Evolutionary conservation across 176 grass and related monocot species (phyloP).

Genomic region (Ampelocalamus luodianensis): DNA sequence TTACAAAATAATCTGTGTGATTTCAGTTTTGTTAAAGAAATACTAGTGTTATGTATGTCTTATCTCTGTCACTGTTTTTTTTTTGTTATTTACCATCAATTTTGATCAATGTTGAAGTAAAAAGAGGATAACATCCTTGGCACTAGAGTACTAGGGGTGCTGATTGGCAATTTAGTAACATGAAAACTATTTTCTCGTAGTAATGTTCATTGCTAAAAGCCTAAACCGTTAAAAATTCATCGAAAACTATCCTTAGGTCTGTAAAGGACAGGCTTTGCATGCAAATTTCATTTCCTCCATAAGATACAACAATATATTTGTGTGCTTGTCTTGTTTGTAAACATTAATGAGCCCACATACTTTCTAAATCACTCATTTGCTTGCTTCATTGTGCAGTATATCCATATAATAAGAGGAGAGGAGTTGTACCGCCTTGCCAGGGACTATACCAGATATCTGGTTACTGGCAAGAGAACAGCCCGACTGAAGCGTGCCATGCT

Average conservation of each 20-base stretch:
- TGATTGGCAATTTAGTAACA: neutral
- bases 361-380: neutral
- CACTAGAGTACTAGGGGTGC: neutral
- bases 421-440: constrained; percentile 66
- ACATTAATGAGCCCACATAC: neutral
- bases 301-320: neutral
- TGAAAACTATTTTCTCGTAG: neutral
- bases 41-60: neutral
- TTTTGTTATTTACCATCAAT: neutral
- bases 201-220: neutral
- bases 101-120: too few species aligned
- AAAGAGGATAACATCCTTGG: too few species aligned
- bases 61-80: neutral
- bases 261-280: neutral
- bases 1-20: neutral
- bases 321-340: neutral
- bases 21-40: constrained; percentile 21
- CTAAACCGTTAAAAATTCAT: neutral
- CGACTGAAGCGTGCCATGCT: constrained; percentile 64
- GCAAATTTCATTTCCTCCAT: neutral
- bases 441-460: constrained; percentile 74
- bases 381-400: constrained; percentile 58
- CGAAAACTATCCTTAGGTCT: neutral
- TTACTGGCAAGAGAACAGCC: constrained; percentile 69
- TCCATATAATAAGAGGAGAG: constrained; percentile 84